phyloP scores from a whole-genome alignment of 495 filamentous ascomycete genomes.

The Xylaria palmicola region DNA sequence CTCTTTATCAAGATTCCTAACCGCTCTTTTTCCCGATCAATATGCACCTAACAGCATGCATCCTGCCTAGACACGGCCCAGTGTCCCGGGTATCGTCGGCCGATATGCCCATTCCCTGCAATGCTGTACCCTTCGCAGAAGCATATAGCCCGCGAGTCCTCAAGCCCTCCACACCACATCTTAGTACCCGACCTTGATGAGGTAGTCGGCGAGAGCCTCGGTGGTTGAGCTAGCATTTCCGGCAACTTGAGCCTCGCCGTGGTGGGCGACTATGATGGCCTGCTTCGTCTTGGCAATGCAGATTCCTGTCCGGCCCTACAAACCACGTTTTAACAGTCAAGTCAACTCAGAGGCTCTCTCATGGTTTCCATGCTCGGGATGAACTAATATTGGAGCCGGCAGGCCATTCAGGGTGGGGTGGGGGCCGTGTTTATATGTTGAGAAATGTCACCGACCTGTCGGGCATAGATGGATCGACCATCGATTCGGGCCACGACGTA shows the following conservation, averaged over 20 bases:
- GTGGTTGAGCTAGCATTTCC: conserved; percentile 64
- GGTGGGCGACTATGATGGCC: conserved; percentile 83
- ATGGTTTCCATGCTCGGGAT: neutral
- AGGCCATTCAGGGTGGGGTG: neutral
- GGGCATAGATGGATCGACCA: conserved; percentile 77
- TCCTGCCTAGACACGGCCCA: conserved; percentile 9
- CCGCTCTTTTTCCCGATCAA: neutral
- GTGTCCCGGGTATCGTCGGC: conserved; percentile 14
- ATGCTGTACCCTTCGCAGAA: conserved; percentile 6
- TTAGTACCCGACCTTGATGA: conserved; percentile 69
- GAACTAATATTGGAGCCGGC: neutral
- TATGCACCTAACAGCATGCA: neutral
- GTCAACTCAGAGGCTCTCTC: neutral
- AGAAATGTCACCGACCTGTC: conserved; percentile 62
- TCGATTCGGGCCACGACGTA: conserved; percentile 73
- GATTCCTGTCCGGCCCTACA: conserved; percentile 78
- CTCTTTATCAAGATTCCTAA: conserved; percentile 8
- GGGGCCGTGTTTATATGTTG: neutral
- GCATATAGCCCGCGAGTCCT: neutral
- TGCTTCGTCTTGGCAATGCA: conserved; percentile 77
- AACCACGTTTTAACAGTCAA: conserved; percentile 2
- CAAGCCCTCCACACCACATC: neutral
- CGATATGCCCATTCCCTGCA: conserved; percentile 2
- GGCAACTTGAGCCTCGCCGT: conserved; percentile 66
- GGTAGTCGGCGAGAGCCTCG: conserved; percentile 72